These are phyloP conservation scores for Ophiocordyceps sinensis DNA, from an alignment of 2,329 filamentous ascomycete genomes.

Conservation along the genomic window DNA sequence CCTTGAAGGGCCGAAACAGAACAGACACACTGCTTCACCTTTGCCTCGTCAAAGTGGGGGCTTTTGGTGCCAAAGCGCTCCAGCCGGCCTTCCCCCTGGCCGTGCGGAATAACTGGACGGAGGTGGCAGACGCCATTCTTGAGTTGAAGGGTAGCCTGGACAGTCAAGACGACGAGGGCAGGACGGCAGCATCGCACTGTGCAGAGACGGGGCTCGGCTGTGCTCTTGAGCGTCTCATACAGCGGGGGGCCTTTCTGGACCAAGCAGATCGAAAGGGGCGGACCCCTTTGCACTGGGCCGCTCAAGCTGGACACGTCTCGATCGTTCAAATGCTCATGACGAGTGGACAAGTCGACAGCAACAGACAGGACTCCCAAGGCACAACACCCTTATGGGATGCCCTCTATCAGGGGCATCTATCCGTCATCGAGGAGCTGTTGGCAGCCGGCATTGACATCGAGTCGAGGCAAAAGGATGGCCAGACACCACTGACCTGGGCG, in stretches of 20 bases:
- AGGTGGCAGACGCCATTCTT: slow-evolving; percentile 3
- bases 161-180: slow-evolving; percentile 4
- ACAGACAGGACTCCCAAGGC: neutral
- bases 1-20: neutral
- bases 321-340: neutral
- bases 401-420: slow-evolving; percentile 2
- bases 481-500: slow-evolving; percentile 1
- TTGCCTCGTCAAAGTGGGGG: slow-evolving; percentile 1
- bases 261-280: slow-evolving; percentile 1
- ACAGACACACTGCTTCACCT: neutral
- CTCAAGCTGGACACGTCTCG: neutral
- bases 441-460: slow-evolving; percentile 3
- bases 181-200: slow-evolving; percentile 5
- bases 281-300: slow-evolving; percentile 3
- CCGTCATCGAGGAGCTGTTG: slow-evolving; percentile 2
- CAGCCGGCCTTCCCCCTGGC: slow-evolving; percentile 4
- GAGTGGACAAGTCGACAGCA: neutral
- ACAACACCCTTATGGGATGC: neutral
- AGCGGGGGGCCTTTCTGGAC: slow-evolving; percentile 1
- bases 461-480: neutral
- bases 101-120: slow-evolving; percentile 4
- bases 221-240: slow-evolving; percentile 1
- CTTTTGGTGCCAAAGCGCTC: slow-evolving; percentile 1
- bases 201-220: slow-evolving; percentile 4
- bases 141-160: slow-evolving; percentile 3